Evolutionary conservation across 495 filamentous ascomycete species (phyloP), one percentile per base, ranked within the genome.

Genomic region (Podospora fimiseda): DNA sequence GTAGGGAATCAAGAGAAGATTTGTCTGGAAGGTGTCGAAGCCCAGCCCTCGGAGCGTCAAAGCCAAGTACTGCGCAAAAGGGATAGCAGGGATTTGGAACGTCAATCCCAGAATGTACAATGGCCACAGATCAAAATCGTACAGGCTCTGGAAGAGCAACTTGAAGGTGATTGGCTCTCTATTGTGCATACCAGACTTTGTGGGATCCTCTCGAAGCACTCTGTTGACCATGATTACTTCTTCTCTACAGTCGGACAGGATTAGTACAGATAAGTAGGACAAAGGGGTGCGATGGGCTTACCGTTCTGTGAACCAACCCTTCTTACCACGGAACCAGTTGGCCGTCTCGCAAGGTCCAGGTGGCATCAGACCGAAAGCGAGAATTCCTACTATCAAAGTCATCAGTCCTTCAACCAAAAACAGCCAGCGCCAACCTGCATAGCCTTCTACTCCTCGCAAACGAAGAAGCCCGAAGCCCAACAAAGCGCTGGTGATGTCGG

Each of bases 101-200:
- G 68, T 70, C 1, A 90, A 51, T 5, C 86, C 86, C 5, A 90
- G 61, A 8, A 82, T 57, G 57, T 89, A 90, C 22, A 89, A 75
- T 1, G 84, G 81, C 79, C 87, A 90, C 59, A 91, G 75, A 52
- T 91, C 83, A 48, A 82, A 86, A 65, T 90, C 87, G 14, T 70
- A 79, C 2, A 90, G 61, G 21, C 77, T 77, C 42, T 81, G 59
- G 74, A 78, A 84, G 8, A 90, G 73, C 8, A 81, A 60, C 22
- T 69, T 79, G 0, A 73, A 76, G 0, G 79, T 82, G 14, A 91
- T 73, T 1, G 80, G 79, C 63, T 89, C 75, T 3, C 85, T 70
- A 39, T 78, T 78, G 50, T 79, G 76, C 78, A 80, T 80, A 38
- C 72, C 70, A 23, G 80, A 80, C 64, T 88, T 88, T 46, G 74